Conservation (phyloP, 805 yeast genomes). For the Cyberlindnera sargentensis region DNA sequence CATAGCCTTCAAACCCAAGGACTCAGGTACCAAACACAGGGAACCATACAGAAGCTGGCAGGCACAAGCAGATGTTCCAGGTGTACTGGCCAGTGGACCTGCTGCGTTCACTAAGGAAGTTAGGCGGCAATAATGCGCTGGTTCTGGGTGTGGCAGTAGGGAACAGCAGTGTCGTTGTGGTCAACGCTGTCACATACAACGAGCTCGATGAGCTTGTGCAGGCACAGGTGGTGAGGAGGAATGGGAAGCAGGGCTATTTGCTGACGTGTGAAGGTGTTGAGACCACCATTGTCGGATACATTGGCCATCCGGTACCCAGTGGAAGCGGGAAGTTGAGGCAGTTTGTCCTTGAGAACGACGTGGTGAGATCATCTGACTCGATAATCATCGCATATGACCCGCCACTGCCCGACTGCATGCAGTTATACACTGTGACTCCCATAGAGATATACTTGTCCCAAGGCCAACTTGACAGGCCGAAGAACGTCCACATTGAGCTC, state of each 20-base stretch:
- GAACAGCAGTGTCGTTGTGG: conserved; percentile 6
- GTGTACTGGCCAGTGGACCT: conserved; percentile 29
- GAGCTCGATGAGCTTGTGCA: conserved; percentile 3
- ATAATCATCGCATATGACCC: conserved; percentile 53
- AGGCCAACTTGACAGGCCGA: background rate
- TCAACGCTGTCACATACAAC: conserved; percentile 7
- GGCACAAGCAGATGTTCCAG: conserved; percentile 11
- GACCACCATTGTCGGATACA: conserved; percentile 5
- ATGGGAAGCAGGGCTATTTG: background rate
- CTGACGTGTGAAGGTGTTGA: background rate
- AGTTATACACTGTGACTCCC: conserved; percentile 71
- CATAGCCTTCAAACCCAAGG: too few relatives aligned
- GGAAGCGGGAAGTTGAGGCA: background rate
- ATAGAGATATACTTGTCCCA: conserved; percentile 50
- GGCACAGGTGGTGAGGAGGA: background rate
- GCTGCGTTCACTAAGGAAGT: conserved; percentile 10
- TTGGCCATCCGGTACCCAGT: conserved; percentile 1
- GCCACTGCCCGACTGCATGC: conserved; percentile 65
- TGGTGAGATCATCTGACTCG: conserved; percentile 6
- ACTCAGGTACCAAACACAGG: too few relatives aligned
- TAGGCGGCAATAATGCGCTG: conserved; percentile 3
- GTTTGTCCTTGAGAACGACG: conserved; percentile 1
- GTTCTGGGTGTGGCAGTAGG: conserved; percentile 12
- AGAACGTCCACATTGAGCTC: background rate
- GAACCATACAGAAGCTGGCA: too few relatives aligned